Base-by-base conservation (phyloP, 352 stramenopile genomes). In the Phytophthora sp. region DNA sequence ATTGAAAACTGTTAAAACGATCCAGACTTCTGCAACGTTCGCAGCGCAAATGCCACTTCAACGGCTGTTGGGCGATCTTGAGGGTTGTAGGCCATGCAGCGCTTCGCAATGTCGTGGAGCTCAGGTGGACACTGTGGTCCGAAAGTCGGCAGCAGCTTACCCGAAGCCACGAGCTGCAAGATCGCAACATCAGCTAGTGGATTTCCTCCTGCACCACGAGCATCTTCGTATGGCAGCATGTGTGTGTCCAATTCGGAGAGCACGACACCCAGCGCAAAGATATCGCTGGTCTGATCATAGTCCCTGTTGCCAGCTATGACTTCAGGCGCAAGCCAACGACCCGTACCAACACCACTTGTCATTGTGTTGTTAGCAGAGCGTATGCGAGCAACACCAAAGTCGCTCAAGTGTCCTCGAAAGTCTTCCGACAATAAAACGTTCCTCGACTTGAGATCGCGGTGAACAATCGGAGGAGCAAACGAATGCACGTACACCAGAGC, bases 401-500 rank as follows among this genome's bases (percentile, higher is more conserved):
- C 73, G 26, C 63, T 81, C 26, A 88, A 54, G 31, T 88, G 82
- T 0, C 58, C 66, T 9, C 72, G 54, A 24, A 73, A 21, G 1
- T 76, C 43, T 2, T 58, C 57, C 7, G 59, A 66, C 2, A 91
- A 56, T 43, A 91, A 54, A 18, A 91, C 56, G 39, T 92, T 89
- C 3, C 69, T 57, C 0, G 80, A 84, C 27, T 86, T 87, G 20
- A 90, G 55, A 21, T 88, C 80, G 23, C 77, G 80, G 35, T 92
- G 83, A 9, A 88, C 68, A 2, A 89, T 69, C 35, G 80, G 76
- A 1, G 72, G 80, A 1, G 34, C 52, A 55, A 92, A 88, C 51
- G 83, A 88, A 56, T 92, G 80, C 18, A 87, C 68, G 52, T 89
- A 92, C 23, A 87, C 75, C 9, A 92, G 65, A 8, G 80, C 83